Evolutionary conservation across 2,329 filamentous ascomycete species (phyloP), one percentile per base, ranked within the genome.

Genomic region (Talaromyces sp.): DNA sequence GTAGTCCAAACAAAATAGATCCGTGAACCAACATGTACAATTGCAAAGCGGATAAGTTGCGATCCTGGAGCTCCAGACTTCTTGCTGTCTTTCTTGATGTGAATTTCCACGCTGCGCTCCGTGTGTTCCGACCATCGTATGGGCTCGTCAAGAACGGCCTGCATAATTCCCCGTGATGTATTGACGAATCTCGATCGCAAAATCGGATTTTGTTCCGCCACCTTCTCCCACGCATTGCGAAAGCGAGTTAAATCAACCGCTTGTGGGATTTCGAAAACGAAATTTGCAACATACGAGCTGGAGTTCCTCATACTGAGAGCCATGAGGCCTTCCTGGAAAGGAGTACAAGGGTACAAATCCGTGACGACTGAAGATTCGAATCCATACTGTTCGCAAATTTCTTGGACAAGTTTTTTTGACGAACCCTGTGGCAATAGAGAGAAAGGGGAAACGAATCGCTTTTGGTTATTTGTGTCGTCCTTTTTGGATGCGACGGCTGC

Each of bases 231-330:
- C 0, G 82, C 77, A 4, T 72, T 67, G 65, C 79, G 81, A 72
- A 84, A 81, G 31, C 72, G 75, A 6, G 69, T 68, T 2, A 82
- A 52, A 63, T 83, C 75, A 3, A 82, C 68, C 2, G 72, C 64
- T 0, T 65, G 54, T 0, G 76, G 71, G 3, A 84, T 75, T 3
- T 72, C 70, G 59, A 81, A 77, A 0, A 81, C 71, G 41, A 79
- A 78, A 52, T 82, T 80, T 4, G 80, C 81, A 41, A 83, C 76
- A 65, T 84, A 84, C 5, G 81, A 79, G 19, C 80, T 81, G 11
- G 74, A 70, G 47, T 81, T 76, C 68, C 81, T 81, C 24, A 79
- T 72, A 0, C 81, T 81, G 11, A 83, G 73, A 0, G 81, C 79
- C 54, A 83, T 66, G 16, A 82, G 72, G 11, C 78, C 78, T 67